Conservation (phyloP, 1,284 basidiomycete genomes). For the Naganishia sp. region DNA sequence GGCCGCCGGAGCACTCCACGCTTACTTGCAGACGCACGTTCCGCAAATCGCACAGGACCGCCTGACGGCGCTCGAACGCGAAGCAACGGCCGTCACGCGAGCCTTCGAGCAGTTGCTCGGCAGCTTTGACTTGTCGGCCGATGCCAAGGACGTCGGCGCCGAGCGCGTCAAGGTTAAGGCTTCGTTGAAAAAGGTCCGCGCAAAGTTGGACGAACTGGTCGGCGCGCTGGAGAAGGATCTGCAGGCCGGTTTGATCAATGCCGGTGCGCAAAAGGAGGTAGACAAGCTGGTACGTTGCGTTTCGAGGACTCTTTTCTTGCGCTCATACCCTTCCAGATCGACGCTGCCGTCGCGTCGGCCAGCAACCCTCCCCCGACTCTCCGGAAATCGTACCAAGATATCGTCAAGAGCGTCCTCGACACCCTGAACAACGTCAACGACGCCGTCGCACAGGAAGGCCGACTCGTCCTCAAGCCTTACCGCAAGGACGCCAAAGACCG, state of each 20-base stretch:
- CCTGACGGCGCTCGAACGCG: slow-evolving; percentile 12
- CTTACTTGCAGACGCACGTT: slow-evolving; percentile 17
- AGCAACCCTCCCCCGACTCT: slow-evolving; percentile 2
- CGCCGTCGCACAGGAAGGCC: slow-evolving; percentile 20
- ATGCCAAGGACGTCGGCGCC: slow-evolving; percentile 18
- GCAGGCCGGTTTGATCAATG: slow-evolving; percentile 16
- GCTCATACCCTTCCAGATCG: not conserved
- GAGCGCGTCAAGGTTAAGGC: slow-evolving; percentile 25
- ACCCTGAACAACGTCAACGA: slow-evolving; percentile 23
- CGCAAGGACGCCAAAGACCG: slow-evolving; percentile 19
- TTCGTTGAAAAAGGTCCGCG: slow-evolving; percentile 18
- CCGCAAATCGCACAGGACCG: slow-evolving; percentile 19
- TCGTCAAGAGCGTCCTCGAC: slow-evolving; percentile 14
- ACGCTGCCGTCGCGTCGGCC: slow-evolving; percentile 11
- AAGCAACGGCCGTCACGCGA: slow-evolving; percentile 5
- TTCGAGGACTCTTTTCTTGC: not conserved
- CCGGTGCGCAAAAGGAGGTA: slow-evolving; percentile 17
- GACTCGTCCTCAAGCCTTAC: slow-evolving; percentile 27
- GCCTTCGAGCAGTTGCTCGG: slow-evolving; percentile 21
- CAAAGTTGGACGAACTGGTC: slow-evolving; percentile 19
- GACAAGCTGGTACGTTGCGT: slow-evolving; percentile 11
- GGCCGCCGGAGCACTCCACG: slow-evolving; percentile 12
- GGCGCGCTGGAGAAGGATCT: slow-evolving; percentile 10
- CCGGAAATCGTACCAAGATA: slow-evolving; percentile 8
- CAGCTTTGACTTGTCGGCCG: slow-evolving; percentile 10